Evolutionary conservation across 305 asterid species (phyloP).

Genomic region (Caryopteris hybrid): DNA sequence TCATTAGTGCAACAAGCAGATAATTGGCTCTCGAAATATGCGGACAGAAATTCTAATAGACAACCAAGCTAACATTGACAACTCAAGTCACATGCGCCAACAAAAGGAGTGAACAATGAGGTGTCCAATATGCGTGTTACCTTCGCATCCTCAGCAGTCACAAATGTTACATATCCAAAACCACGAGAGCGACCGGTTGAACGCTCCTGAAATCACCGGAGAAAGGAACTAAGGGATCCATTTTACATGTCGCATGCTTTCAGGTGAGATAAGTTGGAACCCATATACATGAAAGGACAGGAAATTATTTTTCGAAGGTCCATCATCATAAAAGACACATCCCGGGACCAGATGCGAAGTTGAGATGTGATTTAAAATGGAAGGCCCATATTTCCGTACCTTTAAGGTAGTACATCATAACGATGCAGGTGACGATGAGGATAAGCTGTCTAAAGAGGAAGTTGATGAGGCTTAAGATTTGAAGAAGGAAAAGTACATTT

Average conservation of each 20-base stretch:
- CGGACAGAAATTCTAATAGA: neutral
- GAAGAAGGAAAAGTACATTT: neutral
- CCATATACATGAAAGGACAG: neutral
- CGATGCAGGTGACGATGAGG: neutral
- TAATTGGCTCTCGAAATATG: neutral
- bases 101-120: conserved; percentile 1
- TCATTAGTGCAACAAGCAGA: neutral
- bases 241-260: neutral
- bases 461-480: neutral
- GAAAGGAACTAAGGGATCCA: conserved; percentile 11
- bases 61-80: neutral
- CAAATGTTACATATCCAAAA: conserved; percentile 93
- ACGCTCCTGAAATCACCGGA: conserved; percentile 65
- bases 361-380: neutral
- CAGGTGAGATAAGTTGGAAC: neutral
- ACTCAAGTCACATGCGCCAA: conserved; percentile 14
- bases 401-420: neutral
- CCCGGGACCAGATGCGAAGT: neutral
- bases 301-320: neutral
- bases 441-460: neutral
- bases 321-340: neutral
- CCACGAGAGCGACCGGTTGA: conserved; percentile 96
- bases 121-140: conserved; percentile 34
- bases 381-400: neutral
- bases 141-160: conserved; percentile 74